A percentile compares a stretch with the other conserved stretches of the same genome.
phyloP scores from a whole-genome alignment of 1,284 basidiomycete species.

The Apiotrichum montevideense region DNA sequence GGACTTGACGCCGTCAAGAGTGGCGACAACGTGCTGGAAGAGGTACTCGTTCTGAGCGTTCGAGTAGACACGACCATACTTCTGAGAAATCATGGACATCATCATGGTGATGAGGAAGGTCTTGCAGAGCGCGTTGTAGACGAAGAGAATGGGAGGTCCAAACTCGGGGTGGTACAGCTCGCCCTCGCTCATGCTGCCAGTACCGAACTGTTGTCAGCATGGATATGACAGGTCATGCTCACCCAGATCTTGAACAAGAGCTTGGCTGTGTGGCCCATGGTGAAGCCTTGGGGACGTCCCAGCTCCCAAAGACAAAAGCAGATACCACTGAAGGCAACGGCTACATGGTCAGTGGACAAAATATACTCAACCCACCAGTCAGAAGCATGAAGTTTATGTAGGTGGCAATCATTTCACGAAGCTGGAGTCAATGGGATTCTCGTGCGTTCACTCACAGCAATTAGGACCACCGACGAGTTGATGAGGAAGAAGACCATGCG shows the following conservation, averaged over 20 bases:
- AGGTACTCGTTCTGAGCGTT: slow-evolving; percentile 80
- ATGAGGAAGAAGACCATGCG: slow-evolving; percentile 79
- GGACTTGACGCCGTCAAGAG: slow-evolving; percentile 82
- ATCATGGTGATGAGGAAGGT: slow-evolving; percentile 57
- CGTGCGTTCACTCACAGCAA: slow-evolving; percentile 53
- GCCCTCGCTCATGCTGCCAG: slow-evolving; percentile 8
- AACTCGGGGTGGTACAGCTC: slow-evolving; percentile 64
- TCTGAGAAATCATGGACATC: slow-evolving; percentile 79
- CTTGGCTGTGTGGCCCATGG: slow-evolving; percentile 54
- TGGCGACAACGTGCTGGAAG: slow-evolving; percentile 78
- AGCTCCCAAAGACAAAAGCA: slow-evolving; percentile 76
- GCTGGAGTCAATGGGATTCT: slow-evolving; percentile 44
- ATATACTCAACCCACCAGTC: slow-evolving; percentile 45
- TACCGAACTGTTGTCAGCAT: slow-evolving; percentile 30
- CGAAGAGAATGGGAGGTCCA: slow-evolving; percentile 75
- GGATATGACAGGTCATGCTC: slow-evolving; percentile 29
- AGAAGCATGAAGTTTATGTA: slow-evolving; percentile 80
- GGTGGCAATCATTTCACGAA: slow-evolving; percentile 61
- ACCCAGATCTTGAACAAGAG: slow-evolving; percentile 48
- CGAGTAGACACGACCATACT: slow-evolving; percentile 71
- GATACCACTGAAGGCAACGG: slow-evolving; percentile 66
- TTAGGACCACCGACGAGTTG: slow-evolving; percentile 71
- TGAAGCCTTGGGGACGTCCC: slow-evolving; percentile 50
- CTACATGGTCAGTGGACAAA: too few relatives aligned
- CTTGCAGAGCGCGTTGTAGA: slow-evolving; percentile 58